These are phyloP conservation scores for Filobasidium uniguttulatum DNA, from an alignment of 1,284 basidiomycete genomes.

Conservation along the genomic window DNA sequence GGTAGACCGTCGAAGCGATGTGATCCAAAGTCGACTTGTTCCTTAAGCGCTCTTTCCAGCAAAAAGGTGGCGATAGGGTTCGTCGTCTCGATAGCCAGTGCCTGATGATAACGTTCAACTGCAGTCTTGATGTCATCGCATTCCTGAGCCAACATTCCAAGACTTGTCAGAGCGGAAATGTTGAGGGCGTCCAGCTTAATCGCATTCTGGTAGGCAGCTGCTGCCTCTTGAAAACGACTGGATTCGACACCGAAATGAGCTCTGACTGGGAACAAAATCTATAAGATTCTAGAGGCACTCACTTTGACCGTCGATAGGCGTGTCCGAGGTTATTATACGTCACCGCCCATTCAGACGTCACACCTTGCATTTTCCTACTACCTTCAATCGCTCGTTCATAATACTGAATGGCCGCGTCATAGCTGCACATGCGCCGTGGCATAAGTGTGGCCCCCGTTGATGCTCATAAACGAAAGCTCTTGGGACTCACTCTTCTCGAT, in stretches of 20 bases:
- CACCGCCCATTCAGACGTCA: slow-evolving; percentile 66
- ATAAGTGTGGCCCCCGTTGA: not conserved
- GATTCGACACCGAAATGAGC: no score
- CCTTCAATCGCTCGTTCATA: slow-evolving; percentile 60
- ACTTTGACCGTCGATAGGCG: slow-evolving; percentile 64
- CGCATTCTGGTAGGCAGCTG: slow-evolving; percentile 55
- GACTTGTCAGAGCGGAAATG: slow-evolving; percentile 59
- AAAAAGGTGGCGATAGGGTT: slow-evolving; percentile 74
- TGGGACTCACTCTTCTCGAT: slow-evolving; percentile 57
- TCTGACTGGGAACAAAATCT: not conserved
- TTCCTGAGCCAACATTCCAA: slow-evolving; percentile 70
- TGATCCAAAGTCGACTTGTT: slow-evolving; percentile 32
- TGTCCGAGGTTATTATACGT: slow-evolving; percentile 86
- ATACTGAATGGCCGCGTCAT: slow-evolving; percentile 51
- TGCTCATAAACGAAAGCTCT: not conserved
- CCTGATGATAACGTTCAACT: slow-evolving; percentile 77
- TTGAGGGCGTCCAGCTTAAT: slow-evolving; percentile 67
- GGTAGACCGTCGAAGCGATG: slow-evolving; percentile 28
- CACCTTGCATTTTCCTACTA: slow-evolving; percentile 68
- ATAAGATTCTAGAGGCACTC: slow-evolving; percentile 20
- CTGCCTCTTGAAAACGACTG: slow-evolving; percentile 58
- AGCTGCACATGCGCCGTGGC: slow-evolving; percentile 26
- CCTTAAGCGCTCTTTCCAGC: slow-evolving; percentile 64
- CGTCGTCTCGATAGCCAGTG: slow-evolving; percentile 68
- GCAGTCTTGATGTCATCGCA: slow-evolving; percentile 58